A percentile compares a stretch with the other conserved stretches of the same genome.
These are phyloP conservation scores for Dothideomycetes sp. DNA, from an alignment of 2,329 filamentous ascomycete species.

Conservation along the genomic window DNA sequence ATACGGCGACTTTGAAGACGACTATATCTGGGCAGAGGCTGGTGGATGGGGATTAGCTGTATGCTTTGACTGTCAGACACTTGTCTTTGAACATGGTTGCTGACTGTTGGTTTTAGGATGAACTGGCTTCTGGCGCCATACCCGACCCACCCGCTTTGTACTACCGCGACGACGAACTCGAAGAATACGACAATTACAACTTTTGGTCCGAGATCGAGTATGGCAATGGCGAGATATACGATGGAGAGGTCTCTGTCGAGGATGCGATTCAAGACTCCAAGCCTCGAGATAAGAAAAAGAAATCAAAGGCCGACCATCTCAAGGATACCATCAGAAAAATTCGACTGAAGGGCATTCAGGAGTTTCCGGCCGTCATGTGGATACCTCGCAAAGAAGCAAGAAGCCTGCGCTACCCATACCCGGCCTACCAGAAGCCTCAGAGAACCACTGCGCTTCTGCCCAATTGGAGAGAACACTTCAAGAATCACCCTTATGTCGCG, in stretches of 20 bases:
- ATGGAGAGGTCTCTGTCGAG: conserved; percentile 20
- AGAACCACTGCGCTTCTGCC: conserved; percentile 33
- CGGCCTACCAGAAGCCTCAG: conserved; percentile 14
- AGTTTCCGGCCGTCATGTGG: conserved; percentile 8
- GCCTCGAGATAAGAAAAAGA: conserved; percentile 25
- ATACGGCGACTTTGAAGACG: conserved; percentile 30
- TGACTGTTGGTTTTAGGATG: conserved; percentile 29
- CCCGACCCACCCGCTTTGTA: conserved; percentile 34
- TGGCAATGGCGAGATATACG: conserved; percentile 38
- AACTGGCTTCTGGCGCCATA: conserved; percentile 40
- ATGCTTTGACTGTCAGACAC: conserved; percentile 19
- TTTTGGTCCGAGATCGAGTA: conserved; percentile 43
- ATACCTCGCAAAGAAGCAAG: neutral
- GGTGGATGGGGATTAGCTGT: conserved; percentile 33
- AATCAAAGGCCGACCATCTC: conserved; percentile 10
- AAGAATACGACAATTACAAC: conserved; percentile 39
- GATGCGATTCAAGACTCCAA: conserved; percentile 2
- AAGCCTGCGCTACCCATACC: conserved; percentile 13
- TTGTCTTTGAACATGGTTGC: neutral
- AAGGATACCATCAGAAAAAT: conserved; percentile 13
- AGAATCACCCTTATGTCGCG: conserved; percentile 18
- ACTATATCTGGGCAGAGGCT: conserved; percentile 37
- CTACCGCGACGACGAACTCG: conserved; percentile 23
- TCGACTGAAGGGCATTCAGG: conserved; percentile 7
- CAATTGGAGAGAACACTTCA: conserved; percentile 36